Evolutionary conservation across 257 asterid species (phyloP).

Genomic region (Apocynum venetum): DNA sequence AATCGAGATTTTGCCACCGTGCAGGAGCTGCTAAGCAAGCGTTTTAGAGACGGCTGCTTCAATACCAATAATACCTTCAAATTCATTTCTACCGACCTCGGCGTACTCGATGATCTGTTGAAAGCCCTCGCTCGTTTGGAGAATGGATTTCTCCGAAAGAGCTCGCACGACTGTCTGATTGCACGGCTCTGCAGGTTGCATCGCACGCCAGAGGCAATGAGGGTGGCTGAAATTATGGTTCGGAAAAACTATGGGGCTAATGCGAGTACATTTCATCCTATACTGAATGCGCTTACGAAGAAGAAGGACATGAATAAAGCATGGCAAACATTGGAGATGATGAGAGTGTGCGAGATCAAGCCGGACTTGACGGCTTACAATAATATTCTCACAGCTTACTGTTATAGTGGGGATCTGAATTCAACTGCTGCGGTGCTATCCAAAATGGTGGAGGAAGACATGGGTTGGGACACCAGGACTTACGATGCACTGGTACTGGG

Average conservation of each 20-base stretch:
- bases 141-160: slow-evolving; percentile 41
- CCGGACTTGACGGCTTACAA: slow-evolving; percentile 46
- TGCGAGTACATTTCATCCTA: slow-evolving; percentile 54
- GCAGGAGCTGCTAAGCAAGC: slow-evolving; percentile 45
- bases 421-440: slow-evolving; percentile 44
- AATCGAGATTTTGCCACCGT: slow-evolving; percentile 55
- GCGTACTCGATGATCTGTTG: slow-evolving; percentile 49
- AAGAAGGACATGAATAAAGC: slow-evolving; percentile 45
- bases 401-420: slow-evolving; percentile 43
- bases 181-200: slow-evolving; percentile 44
- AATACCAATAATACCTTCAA: slow-evolving; percentile 61
- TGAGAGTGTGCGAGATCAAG: slow-evolving; percentile 34
- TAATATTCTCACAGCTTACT: slow-evolving; percentile 49
- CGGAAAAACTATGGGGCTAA: slow-evolving; percentile 35
- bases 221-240: slow-evolving; percentile 51
- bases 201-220: slow-evolving; percentile 46
- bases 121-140: slow-evolving; percentile 33
- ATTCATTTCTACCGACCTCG: slow-evolving; percentile 42
- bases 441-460: slow-evolving; percentile 47
- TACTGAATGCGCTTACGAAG: slow-evolving; percentile 41
- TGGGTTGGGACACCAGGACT: slow-evolving; percentile 45
- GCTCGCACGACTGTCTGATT: slow-evolving; percentile 55
- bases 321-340: slow-evolving; percentile 48
- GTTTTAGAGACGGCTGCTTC: slow-evolving; percentile 40
- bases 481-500: slow-evolving; percentile 78